Evolutionary conservation across 305 asterid genomes (phyloP), one percentile per base, ranked within the genome.

Genomic region (Fraxinus xanthoxyloides): DNA sequence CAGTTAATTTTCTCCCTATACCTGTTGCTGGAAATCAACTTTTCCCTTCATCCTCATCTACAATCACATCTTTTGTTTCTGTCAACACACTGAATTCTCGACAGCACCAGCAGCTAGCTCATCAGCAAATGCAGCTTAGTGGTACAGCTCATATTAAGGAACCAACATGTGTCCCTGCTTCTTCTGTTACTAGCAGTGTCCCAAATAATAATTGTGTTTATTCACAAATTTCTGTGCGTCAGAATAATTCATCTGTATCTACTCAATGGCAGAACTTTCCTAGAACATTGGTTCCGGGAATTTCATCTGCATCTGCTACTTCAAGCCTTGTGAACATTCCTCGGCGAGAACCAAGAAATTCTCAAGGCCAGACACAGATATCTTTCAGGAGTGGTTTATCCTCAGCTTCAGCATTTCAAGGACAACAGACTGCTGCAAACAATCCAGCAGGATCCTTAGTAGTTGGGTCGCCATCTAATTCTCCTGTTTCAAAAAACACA

Each of bases 301-400:
- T 59, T 5, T 78, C 84, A 15, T 76, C 85, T 59, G 75, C 75
- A 12, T 73, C 81, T 56, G 40, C 78, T 19, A 46, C 77, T 56
- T 35, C 86, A 46, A 73, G 36, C 35, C 74, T 56, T 21, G n/a
- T 40, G 34, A 80, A 69, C 80, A 75, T 79, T 36, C 84, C 87
- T 54, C 90, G 81, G 21, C 77, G 36, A 67, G 69, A 38, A 51
- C 84, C 72, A 48, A 89, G 80, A 79, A 85, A 77, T 72, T 79
- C 90, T 21, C 90, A 85, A 28, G 81, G 84, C 75, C 90, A 77
- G 81, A 79, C 79, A 19, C 87, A 86, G 38, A 79, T 85, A 76
- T 73, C 80, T 34, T 84, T 86, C 38, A 85, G 86, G 2, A 81
- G 79, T 75, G 78, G 79, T 59, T 79, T 75, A 2, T 28, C 19